Base-by-base conservation (phyloP, 768 basidiomycete species). In the Leucocoprinus birnbaumii region DNA sequence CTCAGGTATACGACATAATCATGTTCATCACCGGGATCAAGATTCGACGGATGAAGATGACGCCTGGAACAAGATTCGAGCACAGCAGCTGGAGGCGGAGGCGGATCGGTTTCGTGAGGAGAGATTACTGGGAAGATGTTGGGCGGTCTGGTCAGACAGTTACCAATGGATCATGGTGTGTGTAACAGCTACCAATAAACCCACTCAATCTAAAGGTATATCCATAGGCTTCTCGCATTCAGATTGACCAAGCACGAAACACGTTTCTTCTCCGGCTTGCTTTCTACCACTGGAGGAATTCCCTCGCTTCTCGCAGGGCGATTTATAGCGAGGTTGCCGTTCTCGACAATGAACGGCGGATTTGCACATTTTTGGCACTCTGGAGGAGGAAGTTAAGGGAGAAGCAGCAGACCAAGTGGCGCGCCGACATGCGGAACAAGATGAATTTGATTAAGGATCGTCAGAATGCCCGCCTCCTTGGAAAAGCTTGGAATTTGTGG, bases 41-140 rank as follows among this genome's bases (percentile, higher is more conserved):
- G 81, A 73, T 59, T 71, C 75, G n/a, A 68, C 84, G 18, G 84
- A 87, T 61, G 82, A 87, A 63, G 82, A 87, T 52, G 86, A 89
- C 55, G 86, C 86, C 0, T 93, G 89, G 88, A 84, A 84, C 60
- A 89, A 84, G 58, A 84, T 91, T 31, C 77, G 80, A 63, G 80
- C 86, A 75, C 77, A 80, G 44, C 80, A 82, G 61, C 83, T 89
- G 59, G 86, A 91, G 63, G 73, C 79, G 60, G 79, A 83, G 25
- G 92, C 92, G 18, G 88, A 85, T 65, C 73, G 74, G 53, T 91
- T 86, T 66, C 75, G 85, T 42, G 72, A 81, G 26, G 80, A 84
- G 49, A 77, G 75, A 49, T 69, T 93, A 54, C 49, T 90, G 24
- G 84, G 85, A 62, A 82, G 82, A 14, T 91, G 83, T 62, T 89